A percentile compares a stretch with the other conserved stretches of the same genome.
Evolutionary conservation across 2,329 filamentous ascomycete genomes (phyloP).

Genomic region (Lomentospora prolificans): DNA sequence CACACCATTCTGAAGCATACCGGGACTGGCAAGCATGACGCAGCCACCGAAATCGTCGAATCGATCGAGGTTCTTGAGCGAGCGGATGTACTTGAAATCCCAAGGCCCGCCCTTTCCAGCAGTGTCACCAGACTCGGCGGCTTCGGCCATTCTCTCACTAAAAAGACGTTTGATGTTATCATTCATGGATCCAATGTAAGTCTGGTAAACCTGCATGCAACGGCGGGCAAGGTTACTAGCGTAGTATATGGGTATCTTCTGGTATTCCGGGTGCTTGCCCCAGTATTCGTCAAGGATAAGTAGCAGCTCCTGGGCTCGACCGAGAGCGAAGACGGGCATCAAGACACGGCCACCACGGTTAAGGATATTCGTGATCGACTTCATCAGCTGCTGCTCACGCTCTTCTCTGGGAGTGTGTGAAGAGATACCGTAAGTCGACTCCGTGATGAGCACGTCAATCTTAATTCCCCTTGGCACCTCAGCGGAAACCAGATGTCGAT

Average conservation of each 20-base stretch:
- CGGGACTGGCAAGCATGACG: constrained; percentile 93
- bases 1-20: constrained; percentile 97
- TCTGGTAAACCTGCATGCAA: constrained; percentile 98
- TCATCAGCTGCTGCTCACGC: constrained; percentile 88
- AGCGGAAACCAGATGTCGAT: constrained; percentile 89
- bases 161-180: constrained; percentile 98
- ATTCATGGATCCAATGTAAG: constrained; percentile 97
- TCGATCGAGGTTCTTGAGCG: constrained; percentile 82
- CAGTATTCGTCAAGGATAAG: constrained; percentile 97
- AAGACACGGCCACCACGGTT: constrained; percentile 87
- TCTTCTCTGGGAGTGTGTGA: constrained; percentile 86
- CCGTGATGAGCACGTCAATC: constrained; percentile 92
- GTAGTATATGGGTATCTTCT: constrained; percentile 93
- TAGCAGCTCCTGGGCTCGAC: constrained; percentile 85
- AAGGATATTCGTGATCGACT: constrained; percentile 81
- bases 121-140: constrained; percentile 67
- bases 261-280: constrained; percentile 78
- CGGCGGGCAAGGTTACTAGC: constrained; percentile 89
- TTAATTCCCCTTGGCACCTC: constrained; percentile 82
- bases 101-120: constrained; percentile 76
- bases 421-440: constrained; percentile 93
- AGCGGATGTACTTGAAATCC: constrained; percentile 93
- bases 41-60: constrained; percentile 95
- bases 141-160: constrained; percentile 81
- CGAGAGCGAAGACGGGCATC: constrained; percentile 91